A percentile compares a stretch with the other conserved stretches of the same genome.
phyloP scores from a whole-genome alignment of 495 filamentous ascomycete genomes.

The Paragyromitra xinjiangensis region DNA sequence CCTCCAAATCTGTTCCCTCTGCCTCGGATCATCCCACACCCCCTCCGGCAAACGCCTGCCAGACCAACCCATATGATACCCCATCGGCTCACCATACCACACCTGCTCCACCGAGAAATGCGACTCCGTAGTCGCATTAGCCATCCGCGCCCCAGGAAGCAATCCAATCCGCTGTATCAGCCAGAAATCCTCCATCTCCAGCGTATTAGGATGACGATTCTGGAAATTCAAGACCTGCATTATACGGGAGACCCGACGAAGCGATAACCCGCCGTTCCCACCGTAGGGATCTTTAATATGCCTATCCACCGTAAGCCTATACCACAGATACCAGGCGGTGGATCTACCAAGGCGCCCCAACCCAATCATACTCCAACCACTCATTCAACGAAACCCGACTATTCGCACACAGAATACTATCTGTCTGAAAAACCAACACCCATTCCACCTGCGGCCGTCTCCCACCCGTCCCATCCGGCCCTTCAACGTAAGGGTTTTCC shows the following conservation, averaged over 20 bases:
- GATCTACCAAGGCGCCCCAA: constrained; percentile 60
- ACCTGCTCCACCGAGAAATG: constrained; percentile 63
- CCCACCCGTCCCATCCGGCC: background rate
- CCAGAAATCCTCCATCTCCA: constrained; percentile 65
- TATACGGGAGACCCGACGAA: constrained; percentile 63
- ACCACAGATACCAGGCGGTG: background rate
- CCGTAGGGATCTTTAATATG: constrained; percentile 59
- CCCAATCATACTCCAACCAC: constrained; percentile 65
- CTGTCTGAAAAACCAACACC: constrained; percentile 63
- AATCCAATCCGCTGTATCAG: constrained; percentile 62
- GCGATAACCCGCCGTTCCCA: constrained; percentile 64
- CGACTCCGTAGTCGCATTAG: constrained; percentile 61
- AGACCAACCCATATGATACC: constrained; percentile 64
- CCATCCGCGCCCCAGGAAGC: constrained; percentile 60
- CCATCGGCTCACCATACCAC: constrained; percentile 65
- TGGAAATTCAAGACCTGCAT: constrained; percentile 62
- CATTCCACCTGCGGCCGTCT: constrained; percentile 46
- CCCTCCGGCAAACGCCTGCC: constrained; percentile 58
- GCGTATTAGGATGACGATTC: constrained; percentile 54
- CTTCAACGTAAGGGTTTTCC: constrained; percentile 14
- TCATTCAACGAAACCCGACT: constrained; percentile 61
- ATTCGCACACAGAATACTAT: constrained; percentile 65
- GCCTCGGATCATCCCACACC: constrained; percentile 61
- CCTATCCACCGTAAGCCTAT: background rate
- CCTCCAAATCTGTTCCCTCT: constrained; percentile 62